A percentile compares a stretch with the other conserved stretches of the same genome.
Conservation (phyloP, 1,139 yeast species). For the Kodamaea ohmeri region DNA sequence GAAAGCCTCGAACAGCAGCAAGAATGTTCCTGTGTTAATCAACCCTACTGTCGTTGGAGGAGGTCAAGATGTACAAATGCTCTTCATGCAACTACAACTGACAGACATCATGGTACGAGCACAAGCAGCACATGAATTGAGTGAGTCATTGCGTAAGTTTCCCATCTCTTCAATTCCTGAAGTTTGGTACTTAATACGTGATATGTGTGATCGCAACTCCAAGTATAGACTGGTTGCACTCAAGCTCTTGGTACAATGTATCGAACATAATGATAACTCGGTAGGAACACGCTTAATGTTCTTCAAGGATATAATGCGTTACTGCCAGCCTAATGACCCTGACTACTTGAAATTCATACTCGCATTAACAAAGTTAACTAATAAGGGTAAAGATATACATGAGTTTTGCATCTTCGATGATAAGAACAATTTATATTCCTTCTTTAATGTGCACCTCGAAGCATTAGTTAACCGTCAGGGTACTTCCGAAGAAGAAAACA, state of each 20-base stretch:
- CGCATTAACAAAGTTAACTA: conserved; percentile 54
- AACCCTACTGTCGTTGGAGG: conserved; percentile 67
- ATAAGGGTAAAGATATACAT: conserved; percentile 58
- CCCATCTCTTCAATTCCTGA: conserved; percentile 65
- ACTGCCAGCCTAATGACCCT: conserved; percentile 45
- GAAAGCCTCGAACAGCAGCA: conserved; percentile 30
- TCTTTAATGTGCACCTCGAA: conserved; percentile 20
- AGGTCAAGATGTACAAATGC: conserved; percentile 47
- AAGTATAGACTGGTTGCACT: conserved; percentile 55
- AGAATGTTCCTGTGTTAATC: conserved; percentile 40
- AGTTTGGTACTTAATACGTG: conserved; percentile 70
- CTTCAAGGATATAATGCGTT: conserved; percentile 57
- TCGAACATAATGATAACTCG: conserved; percentile 48
- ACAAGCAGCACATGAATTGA: conserved; percentile 51
- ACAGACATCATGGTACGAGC: conserved; percentile 45
- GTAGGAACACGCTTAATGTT: conserved; percentile 51
- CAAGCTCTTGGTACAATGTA: conserved; percentile 54
- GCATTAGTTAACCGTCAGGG: background rate
- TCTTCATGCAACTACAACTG: conserved; percentile 37
- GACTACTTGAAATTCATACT: conserved; percentile 53
- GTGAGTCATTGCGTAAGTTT: conserved; percentile 49
- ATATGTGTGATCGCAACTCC: conserved; percentile 46
- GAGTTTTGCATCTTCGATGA: conserved; percentile 53
- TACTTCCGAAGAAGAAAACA: background rate
- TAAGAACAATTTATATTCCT: conserved; percentile 41